Base-by-base conservation (phyloP, 2,329 filamentous ascomycete species). In the Leptographium lundbergii region DNA sequence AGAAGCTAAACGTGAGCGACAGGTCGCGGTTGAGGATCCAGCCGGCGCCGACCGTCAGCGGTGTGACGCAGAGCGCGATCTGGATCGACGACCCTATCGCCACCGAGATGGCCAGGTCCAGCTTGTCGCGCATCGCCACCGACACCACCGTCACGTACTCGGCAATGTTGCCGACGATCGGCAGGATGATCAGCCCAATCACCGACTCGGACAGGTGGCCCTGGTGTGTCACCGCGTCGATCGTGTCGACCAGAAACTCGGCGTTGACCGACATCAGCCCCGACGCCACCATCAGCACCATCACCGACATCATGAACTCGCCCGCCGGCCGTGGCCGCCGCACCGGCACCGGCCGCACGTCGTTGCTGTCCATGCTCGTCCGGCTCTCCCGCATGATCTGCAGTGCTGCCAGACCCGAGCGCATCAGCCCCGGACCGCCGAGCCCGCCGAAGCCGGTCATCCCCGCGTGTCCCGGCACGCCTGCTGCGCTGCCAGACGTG, bases 141-240 rank as follows among this genome's bases (percentile, higher is more conserved):
- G 90, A 85, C n/a, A 90, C 85, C 19, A 88, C 88, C 1, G 88
- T 91, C 50, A 90, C 88, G 66, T 91, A 88, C 70, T 91, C 88
- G 17, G 87, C 87, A 4, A 88, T 88, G 66, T 91, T 91, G 48
- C 87, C 87, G 17, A 91, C 87, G 64, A 91, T 89, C 9, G 88
- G 88, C 7, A 91, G 74, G 57, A 91, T 82, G 65, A 91, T 90
- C 14, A 91, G 77, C 66, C 88, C 88, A 61, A 91, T 85, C 63
- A 91, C 91, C 24, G 88, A 86, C 66, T 88, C 78, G 61, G 80
- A 87, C 60, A 91, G 75, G 14, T 72, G 73, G 11, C 81, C 83
- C 11, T 75, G 71, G 32, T 75, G 71, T 2, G 87, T 81, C 71
- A 91, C 83, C 6, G 75, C 77, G 56, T 87, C 81, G 64, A 91